Evolutionary conservation across 1,284 basidiomycete species (phyloP), one percentile per base, ranked within the genome.

Genomic region (Tremellales sp.): DNA sequence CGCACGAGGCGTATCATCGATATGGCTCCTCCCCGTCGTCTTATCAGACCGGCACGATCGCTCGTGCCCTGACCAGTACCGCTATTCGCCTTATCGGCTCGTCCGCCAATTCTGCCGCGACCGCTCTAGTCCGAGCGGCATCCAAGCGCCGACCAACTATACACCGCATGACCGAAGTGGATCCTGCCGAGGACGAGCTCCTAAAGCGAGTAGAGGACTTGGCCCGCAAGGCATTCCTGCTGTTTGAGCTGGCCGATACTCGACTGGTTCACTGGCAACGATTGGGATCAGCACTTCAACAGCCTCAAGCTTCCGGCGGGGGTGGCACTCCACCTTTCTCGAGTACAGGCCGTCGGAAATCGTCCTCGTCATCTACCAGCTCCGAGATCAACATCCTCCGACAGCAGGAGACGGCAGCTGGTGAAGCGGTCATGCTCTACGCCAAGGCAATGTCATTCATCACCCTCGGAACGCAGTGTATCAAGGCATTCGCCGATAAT

Each of bases 211-310:
- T 97, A 35, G 92, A 97, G 67, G 88, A 94, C 56, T 74, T 92
- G 0, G 93, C 91, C 10, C 90, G 96, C 78, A 97, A 97, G 80
- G 92, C 93, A 22, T 87, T 89, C 56, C 90, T 94, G 31, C 76
- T 97, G 48, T 87, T 87, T 46, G 86, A 89, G 57, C 93, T 93
- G 81, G 94, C 89, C 29, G 93, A 97, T 72, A 83, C 86, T 69
- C 89, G 92, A 81, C 86, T 94, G 55, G 84, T 88, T 47, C 84
- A 82, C 12, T 65, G 64, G 58, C 58, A 64, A 39, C 52, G 57
- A 4, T 44, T 54, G 8, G 29, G 45, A 2, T 36, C 39, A 13
- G 29, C 48, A 4, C 23, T 51, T 8, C 29, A 33, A 10, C 29
- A 33, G 29, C 29, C 8, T n/a, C 29, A 33, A 33, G n/a, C 39